These are phyloP conservation scores for Cladosporium phlei DNA, from an alignment of 2,329 filamentous ascomycete species.

Conservation along the genomic window DNA sequence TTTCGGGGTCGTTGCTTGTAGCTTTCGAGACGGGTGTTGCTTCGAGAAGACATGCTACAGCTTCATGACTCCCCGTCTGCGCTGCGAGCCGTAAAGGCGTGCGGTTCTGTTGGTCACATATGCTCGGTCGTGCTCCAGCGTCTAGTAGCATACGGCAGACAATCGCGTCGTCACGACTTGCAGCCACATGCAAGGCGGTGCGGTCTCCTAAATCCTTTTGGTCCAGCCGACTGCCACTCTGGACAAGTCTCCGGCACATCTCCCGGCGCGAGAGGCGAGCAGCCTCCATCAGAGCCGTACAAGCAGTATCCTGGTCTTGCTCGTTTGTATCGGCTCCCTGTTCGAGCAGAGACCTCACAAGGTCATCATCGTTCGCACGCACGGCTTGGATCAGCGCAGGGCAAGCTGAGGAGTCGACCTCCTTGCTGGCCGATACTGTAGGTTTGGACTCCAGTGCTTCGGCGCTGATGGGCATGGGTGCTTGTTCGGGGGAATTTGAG, in stretches of 20 bases:
- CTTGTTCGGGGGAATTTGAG: too few species aligned
- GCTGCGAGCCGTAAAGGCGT: constrained; percentile 19
- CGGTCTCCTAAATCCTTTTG: constrained; percentile 15
- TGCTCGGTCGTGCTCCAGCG: constrained; percentile 11
- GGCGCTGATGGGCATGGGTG: too few species aligned
- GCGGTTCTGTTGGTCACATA: constrained; percentile 14
- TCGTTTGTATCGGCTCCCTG: background rate
- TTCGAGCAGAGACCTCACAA: background rate
- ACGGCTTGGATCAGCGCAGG: background rate
- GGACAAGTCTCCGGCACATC: constrained; percentile 13
- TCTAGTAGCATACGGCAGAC: constrained; percentile 15
- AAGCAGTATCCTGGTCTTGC: background rate
- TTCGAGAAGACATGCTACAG: constrained; percentile 17
- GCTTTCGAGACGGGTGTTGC: background rate
- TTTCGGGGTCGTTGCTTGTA: constrained; percentile 12
- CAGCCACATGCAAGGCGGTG: constrained; percentile 17
- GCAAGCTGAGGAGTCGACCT: background rate
- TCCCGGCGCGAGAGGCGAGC: background rate
- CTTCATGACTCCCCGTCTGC: constrained; percentile 12
- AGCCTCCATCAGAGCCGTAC: background rate
- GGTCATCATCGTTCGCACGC: background rate
- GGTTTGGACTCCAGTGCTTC: too few species aligned
- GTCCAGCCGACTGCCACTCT: constrained; percentile 13
- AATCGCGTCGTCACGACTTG: constrained; percentile 9
- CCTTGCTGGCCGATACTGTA: too few species aligned